phyloP scores from a whole-genome alignment of 169 alveolate species.

The Plasmodium gaboni region DNA sequence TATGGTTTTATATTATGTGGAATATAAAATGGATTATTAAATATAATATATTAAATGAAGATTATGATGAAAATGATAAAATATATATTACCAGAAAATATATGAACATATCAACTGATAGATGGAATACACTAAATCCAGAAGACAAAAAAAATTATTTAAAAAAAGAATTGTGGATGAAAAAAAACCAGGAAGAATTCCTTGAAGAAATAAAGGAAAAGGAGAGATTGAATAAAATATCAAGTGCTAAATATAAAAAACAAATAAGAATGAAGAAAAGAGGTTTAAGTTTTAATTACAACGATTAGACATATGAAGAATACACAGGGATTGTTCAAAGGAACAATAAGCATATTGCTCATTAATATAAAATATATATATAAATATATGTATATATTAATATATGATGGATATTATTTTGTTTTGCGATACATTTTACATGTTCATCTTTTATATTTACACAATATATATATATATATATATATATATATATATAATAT shows the following conservation, averaged over 20 bases:
- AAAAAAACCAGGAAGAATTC: constrained; percentile 41
- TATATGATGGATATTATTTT: too few species aligned
- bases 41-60: constrained; percentile 50
- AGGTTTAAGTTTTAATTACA: constrained; percentile 59
- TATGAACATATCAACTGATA: constrained; percentile 19
- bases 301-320: constrained; percentile 2
- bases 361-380: too few species aligned
- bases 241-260: constrained; percentile 68
- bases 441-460: too few species aligned
- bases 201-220: constrained; percentile 30
- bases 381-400: too few species aligned
- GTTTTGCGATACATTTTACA: too few species aligned
- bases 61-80: constrained; percentile 56
- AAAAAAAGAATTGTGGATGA: constrained; percentile 61
- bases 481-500: too few species aligned
- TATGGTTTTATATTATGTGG: constrained; percentile 26
- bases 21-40: constrained; percentile 50
- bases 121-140: constrained; percentile 25
- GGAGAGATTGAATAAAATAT: constrained; percentile 46
- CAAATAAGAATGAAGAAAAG: constrained; percentile 64
- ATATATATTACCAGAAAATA: constrained; percentile 63
- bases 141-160: constrained; percentile 34
- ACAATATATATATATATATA: too few species aligned
- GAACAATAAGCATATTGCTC: too few species aligned
- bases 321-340: neutral